Evolutionary conservation across 768 basidiomycete species (phyloP).

Genomic region (Dioszegia hungarica): DNA sequence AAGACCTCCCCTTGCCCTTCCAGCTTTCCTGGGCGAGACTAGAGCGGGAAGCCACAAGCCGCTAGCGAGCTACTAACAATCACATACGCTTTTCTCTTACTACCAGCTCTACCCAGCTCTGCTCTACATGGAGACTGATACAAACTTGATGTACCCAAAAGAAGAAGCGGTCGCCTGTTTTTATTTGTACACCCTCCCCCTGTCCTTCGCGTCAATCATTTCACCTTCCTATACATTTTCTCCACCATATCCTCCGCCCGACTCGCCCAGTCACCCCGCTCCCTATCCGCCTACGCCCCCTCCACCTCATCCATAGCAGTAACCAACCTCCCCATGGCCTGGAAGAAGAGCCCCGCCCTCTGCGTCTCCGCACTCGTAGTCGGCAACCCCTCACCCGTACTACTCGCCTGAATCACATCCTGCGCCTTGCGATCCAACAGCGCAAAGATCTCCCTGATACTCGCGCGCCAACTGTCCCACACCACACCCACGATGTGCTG

Average conservation of each 20-base stretch:
- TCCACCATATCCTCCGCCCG: not conserved
- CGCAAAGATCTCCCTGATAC: conserved; percentile 37
- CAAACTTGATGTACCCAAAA: too few species aligned
- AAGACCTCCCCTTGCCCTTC: too few species aligned
- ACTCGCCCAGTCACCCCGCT: not conserved
- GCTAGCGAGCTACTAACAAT: too few species aligned
- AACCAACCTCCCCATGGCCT: conserved; percentile 39
- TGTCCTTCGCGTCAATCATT: not conserved
- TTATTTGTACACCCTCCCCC: not conserved
- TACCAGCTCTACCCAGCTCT: too few species aligned
- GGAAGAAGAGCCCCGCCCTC: conserved; percentile 43
- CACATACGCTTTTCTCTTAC: too few species aligned
- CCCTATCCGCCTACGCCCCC: conserved; percentile 12
- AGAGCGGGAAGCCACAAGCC: too few species aligned
- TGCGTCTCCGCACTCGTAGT: conserved; percentile 31
- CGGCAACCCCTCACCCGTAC: not conserved
- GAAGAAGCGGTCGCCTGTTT: too few species aligned
- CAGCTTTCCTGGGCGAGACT: too few species aligned
- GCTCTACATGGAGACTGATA: too few species aligned
- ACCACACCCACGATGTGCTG: conserved; percentile 43
- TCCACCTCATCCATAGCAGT: conserved; percentile 46
- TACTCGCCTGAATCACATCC: conserved; percentile 29
- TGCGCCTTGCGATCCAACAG: conserved; percentile 37
- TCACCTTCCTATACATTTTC: too few species aligned
- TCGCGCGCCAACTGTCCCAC: conserved; percentile 42